Base-by-base conservation (phyloP, 176 grass and related monocot species). In the Hyparrhenia diplandra region DNA sequence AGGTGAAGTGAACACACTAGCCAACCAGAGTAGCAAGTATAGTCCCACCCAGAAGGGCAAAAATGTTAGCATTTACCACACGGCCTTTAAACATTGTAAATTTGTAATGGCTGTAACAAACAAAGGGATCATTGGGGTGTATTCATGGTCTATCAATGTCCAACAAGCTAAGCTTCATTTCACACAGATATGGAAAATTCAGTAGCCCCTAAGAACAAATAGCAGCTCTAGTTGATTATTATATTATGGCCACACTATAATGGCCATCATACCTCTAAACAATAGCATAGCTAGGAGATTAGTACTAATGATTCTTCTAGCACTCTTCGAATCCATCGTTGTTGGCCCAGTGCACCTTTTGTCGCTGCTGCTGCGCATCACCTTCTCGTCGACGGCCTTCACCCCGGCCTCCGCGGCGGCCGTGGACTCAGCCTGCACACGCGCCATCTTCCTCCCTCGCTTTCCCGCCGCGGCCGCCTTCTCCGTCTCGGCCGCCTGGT, bases 331-430 rank as follows among this genome's bases (percentile, higher is more conserved):
- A 80, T 8, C 86, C 85, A 39, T 74, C 60, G 37, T 74, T 58
- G 34, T 82, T 88, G 36, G 51, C 83, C 84, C 39, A 77, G 18
- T 77, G 80, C 64, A 81, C 82, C 37, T 79, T 78, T 81, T 83
- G 61, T 62, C 69, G 52, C 58, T 41, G 80, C 52, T 67, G 67
- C 63, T 88, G 54, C 64, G 70, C 39, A 13, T 23, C 82, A 82
- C 84, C 80, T 90, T 89, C 45, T 88, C 87, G 64, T 90, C 84
- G 32, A 86, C 45, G 68, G 80, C 84, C 68, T 75, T 88, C 29
- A 82, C 79, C 64, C 51, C 80, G 28, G 57, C 74, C 67, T 84
- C 82, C 17, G 80, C 87, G 6, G 78, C 81, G 4, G 85, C 80
- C 41, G 77, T 84, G 12, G 84, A 62, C 88, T 86, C 83, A 30